Base-by-base conservation (phyloP, 1,284 basidiomycete genomes). In the Stereum hirsutum region DNA sequence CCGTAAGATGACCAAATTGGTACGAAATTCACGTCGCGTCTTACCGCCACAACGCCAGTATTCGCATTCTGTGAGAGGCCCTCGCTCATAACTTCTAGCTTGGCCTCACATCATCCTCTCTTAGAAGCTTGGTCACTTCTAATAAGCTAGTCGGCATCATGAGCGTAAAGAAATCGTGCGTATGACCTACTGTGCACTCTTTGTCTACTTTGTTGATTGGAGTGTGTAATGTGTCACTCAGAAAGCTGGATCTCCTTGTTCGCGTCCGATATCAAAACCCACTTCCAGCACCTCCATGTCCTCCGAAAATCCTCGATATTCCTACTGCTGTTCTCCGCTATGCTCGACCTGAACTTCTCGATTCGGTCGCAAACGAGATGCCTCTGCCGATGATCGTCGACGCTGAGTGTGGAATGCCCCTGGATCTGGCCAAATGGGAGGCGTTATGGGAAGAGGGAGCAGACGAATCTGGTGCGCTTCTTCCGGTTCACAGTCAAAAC, bases 361-460 rank as follows among this genome's bases (percentile, higher is more conserved):
- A 88, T 49, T 73, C 81, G 15, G 67, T 96, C 33, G 85, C 87
- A 1, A 78, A 82, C 39, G 86, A 88, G 37, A 78, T 81, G 5
- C 83, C 85, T 0, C 60, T 95, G 8, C 91, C 93, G 0, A 91
- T 97, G 88, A 83, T 96, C 47, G 83, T 95, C 1, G 93, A 97
- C 55, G 86, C 88, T 1, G 93, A 97, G 59, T 84, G 85, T 55
- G 93, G 93, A 1, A 94, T 97, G 90, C 91, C 92, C 0, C 64
- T 97, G 19, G 89, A 96, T 57, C 63, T 95, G 39, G 83, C 86
- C 19, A 73, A 74, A 47, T 93, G 81, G 72, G 82, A 87, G 39
- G 85, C 79, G 27, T 63, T 90, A 15, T 91, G 90, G 88, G 82
- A 87, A 42, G 85, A 88, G 36, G 74, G 74, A 37, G 81, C 69